Base-by-base conservation (phyloP, 2,329 filamentous ascomycete species). In the Alternaria triticina region DNA sequence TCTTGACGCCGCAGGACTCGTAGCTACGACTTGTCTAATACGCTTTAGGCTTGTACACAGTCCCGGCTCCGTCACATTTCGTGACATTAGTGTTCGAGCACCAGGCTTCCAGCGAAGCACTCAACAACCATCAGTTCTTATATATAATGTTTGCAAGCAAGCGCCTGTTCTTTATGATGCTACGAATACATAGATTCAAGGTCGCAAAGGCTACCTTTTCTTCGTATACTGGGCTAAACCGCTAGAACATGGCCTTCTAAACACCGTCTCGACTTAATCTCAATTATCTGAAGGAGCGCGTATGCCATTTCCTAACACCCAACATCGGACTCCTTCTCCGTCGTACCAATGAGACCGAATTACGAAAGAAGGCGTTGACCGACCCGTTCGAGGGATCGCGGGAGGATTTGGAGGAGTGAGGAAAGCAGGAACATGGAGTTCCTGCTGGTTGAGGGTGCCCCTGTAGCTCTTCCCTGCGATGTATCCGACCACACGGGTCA, bases 341-440 rank as follows among this genome's bases (percentile, higher is more conserved):
- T 46, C 25, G 17, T 49, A 28, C 30, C 22, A 25, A 22, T 23
- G 20, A 54, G n/a, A 22, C 27, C 25, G 33, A 20, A 28, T 40
- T 15, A 23, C 20, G 33, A 27, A 54, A 22, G 54, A 55, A 22
- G 47, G 57, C 40, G 49, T 36, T 56, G 49, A 46, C 51, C 30
- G 55, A 50, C 54, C 28, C 50, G 22, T 36, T 36, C 36, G 51
- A 60, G 45, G 57, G 61, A 63, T 60, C 47, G 61, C 61, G 61
- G 61, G 57, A 63, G 61, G 61, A 63, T 63, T 63, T 45, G 61
- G 45, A 60, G 61, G 57, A 62, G 36, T 28, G 20, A 30, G 45
- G 36, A 56, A 62, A 54, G 55, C 60, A 63, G 57, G 61, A 63
- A 63, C 51, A 52, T 36, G 45, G 50, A 51, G 59, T 50, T 54